Evolutionary conservation across 2,329 filamentous ascomycete species (phyloP).

Genomic region (Trichophyton equinum): DNA sequence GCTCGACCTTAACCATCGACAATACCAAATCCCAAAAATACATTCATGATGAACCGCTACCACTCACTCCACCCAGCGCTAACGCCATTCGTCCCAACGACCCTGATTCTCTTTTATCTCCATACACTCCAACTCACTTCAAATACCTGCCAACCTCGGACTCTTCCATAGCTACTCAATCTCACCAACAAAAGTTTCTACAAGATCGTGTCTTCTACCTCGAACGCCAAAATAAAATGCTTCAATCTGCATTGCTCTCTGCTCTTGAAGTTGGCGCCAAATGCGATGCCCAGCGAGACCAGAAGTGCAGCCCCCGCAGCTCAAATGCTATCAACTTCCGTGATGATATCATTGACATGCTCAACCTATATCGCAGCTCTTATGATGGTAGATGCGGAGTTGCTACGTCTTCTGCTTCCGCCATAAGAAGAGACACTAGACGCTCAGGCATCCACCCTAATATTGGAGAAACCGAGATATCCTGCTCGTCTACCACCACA

Average conservation of each 20-base stretch:
- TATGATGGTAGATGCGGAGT: not conserved
- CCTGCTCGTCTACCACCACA: not conserved
- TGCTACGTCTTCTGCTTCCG: not conserved
- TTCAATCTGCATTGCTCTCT: conserved; percentile 31
- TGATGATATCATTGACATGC: conserved; percentile 6
- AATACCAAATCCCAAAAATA: not conserved
- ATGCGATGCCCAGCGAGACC: not conserved
- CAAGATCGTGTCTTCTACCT: conserved; percentile 29
- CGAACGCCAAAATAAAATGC: conserved; percentile 32
- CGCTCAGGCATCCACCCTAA: not conserved
- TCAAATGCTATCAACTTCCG: not conserved
- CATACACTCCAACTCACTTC: conserved; percentile 2
- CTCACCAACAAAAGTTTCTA: conserved; percentile 17
- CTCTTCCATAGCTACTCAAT: not conserved
- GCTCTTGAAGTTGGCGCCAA: conserved; percentile 27
- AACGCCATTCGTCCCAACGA: not conserved
- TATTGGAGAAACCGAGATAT: not conserved
- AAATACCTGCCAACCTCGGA: not conserved
- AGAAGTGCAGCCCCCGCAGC: not conserved
- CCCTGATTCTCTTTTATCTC: conserved; percentile 3
- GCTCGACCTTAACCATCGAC: not conserved
- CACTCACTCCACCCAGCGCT: not conserved
- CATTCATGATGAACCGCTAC: not conserved
- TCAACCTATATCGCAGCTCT: conserved; percentile 4
- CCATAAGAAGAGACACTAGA: not conserved